phyloP scores from a whole-genome alignment of 371 early-diverging fungal species.

The Mortierella sp. region DNA sequence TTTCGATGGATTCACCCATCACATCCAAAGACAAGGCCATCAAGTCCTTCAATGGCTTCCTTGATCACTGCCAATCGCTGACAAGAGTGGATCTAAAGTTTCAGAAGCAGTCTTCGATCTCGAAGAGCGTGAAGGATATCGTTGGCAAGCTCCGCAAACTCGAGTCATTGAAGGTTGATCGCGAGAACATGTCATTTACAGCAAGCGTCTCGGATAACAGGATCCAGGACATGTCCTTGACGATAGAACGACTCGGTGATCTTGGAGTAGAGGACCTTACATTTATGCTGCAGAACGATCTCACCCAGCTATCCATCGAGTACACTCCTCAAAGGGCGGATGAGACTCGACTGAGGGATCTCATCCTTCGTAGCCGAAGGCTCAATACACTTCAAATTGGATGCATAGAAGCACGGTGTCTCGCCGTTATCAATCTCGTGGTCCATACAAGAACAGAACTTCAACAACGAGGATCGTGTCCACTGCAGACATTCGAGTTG shows the following conservation, averaged over 20 bases:
- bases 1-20: neutral
- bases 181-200: neutral
- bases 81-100: neutral
- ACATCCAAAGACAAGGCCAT: neutral
- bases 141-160: neutral
- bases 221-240: neutral
- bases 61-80: neutral
- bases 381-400: neutral
- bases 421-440: neutral
- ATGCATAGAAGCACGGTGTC: neutral
- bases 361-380: neutral
- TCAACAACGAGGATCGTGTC: neutral
- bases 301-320: neutral
- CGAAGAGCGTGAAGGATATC: neutral
- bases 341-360: neutral
- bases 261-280: neutral
- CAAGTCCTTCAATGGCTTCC: neutral
- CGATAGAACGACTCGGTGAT: neutral
- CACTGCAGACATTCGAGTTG: neutral
- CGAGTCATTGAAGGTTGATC: neutral
- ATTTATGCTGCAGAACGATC: neutral
- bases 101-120: neutral
- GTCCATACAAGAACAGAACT: neutral
- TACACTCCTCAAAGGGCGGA: neutral
- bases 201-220: neutral